Conservation (phyloP, 2,329 filamentous ascomycete species). For the Furcasterigmium sp. region DNA sequence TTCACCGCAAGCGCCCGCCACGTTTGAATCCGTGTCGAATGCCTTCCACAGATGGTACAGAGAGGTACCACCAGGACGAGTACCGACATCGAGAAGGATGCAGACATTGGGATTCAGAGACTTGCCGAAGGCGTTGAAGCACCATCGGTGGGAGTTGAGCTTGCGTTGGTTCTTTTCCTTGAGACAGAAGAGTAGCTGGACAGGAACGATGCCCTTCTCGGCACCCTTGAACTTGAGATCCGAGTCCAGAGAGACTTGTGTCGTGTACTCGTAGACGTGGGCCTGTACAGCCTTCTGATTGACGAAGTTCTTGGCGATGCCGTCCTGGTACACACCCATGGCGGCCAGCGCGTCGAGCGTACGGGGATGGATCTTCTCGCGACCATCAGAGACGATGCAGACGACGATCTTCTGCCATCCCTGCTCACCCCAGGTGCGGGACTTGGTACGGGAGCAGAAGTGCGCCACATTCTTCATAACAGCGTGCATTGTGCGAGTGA, state of each 20-base stretch:
- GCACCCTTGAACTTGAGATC: constrained; percentile 98
- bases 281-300: constrained; percentile 93
- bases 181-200: constrained; percentile 96
- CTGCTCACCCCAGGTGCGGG: constrained; percentile 91
- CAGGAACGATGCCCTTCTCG: constrained; percentile 97
- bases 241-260: constrained; percentile 90
- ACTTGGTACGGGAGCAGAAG: constrained; percentile 89
- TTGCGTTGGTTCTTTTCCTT: constrained; percentile 98
- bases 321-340: constrained; percentile 96
- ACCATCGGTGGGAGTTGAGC: constrained; percentile 97
- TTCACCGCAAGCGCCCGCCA: constrained; percentile 93
- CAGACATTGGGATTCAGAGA: constrained; percentile 94
- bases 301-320: constrained; percentile 97
- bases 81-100: constrained; percentile 94
- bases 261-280: constrained; percentile 98
- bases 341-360: constrained; percentile 92
- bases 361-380: constrained; percentile 82
- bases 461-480: constrained; percentile 98
- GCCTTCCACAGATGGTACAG: constrained; percentile 99
- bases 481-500: constrained; percentile 96
- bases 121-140: constrained; percentile 95
- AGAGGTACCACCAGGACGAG: constrained; percentile 79
- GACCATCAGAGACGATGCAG: constrained; percentile 90
- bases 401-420: constrained; percentile 99
- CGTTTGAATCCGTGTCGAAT: constrained; percentile 95